phyloP scores from a whole-genome alignment of 1,284 basidiomycete genomes.

The Sanghuangporus weigelae region DNA sequence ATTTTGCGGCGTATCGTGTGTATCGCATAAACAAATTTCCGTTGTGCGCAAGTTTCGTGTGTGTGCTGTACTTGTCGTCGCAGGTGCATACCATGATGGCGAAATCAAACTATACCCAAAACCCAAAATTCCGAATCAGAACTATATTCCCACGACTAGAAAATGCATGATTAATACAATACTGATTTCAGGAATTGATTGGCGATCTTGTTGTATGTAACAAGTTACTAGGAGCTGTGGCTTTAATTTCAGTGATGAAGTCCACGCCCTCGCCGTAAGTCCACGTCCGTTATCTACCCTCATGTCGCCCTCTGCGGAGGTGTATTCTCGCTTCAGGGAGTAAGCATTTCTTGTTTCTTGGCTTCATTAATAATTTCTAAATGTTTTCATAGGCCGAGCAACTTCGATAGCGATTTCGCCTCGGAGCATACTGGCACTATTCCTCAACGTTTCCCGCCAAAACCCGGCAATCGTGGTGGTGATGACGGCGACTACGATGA shows the following conservation, averaged over 20 bases:
- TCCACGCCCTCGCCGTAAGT: not conserved
- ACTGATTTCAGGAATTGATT: no score
- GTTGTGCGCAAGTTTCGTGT: no score
- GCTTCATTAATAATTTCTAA: not conserved
- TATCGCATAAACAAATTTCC: no score
- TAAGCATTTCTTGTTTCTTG: not conserved
- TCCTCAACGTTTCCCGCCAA: not conserved
- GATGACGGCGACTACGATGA: not conserved
- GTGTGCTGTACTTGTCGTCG: no score
- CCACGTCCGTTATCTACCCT: not conserved
- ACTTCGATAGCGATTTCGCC: constrained; percentile 8
- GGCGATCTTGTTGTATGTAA: not conserved
- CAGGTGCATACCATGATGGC: no score
- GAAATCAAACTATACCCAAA: no score
- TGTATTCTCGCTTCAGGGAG: constrained; percentile 1
- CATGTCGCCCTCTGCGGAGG: not conserved
- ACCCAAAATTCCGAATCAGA: no score
- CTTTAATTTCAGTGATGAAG: not conserved
- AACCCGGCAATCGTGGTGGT: not conserved
- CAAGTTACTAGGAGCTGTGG: not conserved
- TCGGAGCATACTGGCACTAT: not conserved
- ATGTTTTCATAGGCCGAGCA: not conserved
- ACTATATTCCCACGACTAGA: not conserved
- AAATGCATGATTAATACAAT: no score
- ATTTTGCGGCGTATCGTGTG: no score